Base-by-base conservation (phyloP, 768 basidiomycete genomes). In the Phaffia australis region DNA sequence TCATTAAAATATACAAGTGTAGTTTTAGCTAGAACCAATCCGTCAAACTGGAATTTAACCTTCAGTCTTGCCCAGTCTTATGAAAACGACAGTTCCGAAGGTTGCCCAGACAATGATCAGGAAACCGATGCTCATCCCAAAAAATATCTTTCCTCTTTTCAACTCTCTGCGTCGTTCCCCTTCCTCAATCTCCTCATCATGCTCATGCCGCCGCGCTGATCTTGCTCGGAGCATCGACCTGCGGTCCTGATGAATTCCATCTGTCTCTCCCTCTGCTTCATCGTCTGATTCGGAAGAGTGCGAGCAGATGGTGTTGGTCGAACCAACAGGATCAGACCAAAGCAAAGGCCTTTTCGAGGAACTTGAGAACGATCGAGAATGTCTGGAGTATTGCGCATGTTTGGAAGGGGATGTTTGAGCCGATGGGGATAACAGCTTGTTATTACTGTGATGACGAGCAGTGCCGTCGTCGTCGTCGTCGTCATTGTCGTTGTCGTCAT, bases 121-220 rank as follows among this genome's bases (percentile, higher is more conserved):
- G 52, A 69, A 69, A 5, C 25, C 57, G 11, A 64, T 19, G 32
- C 67, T 64, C 1, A 30, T 57, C 5, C 56, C 56, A 25, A 69
- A 64, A 56, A 60, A 63, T 63, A 56, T 59, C 11, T 63, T 50
- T 2, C 67, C 67, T 32, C 67, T 32, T 5, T 21, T 32, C 19
- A 42, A 15, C 54, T 62, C 60, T 48, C 35, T 32, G 6, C 35
- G 23, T 9, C 48, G 21, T 54, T 29, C 29, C 62, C 35, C 14
- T 1, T 35, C 60, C 8, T 29, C 9, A n/a, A 29, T 25, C 35
- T 46, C 50, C 27, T 29, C 65, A 4, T 54, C 29, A 4, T 54
- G 52, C 29, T 54, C 5, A 23, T 54, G 9, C 9, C n/a, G 5
- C 4, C 15, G 5, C 5, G 9, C 15, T 54, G 23, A 29, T 54